Conservation (phyloP, 768 basidiomycete species). For the Jaapia argillacea region DNA sequence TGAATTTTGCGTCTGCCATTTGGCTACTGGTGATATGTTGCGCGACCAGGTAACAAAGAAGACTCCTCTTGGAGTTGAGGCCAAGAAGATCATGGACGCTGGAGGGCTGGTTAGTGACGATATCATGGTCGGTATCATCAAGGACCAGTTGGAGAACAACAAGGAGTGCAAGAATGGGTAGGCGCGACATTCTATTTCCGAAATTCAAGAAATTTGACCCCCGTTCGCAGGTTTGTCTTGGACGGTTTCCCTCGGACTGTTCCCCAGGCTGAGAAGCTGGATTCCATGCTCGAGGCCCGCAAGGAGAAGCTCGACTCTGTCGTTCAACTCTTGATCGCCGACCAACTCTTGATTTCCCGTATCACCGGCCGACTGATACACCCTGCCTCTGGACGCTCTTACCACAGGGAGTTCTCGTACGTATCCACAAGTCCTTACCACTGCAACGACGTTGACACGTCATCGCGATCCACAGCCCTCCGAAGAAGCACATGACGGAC, state of each 20-base stretch:
- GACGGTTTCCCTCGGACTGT: constrained; percentile 99
- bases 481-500: constrained; percentile 91
- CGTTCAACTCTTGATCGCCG: constrained; percentile 85
- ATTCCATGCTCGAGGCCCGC: constrained; percentile 73
- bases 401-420: constrained; percentile 93
- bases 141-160: constrained; percentile 91
- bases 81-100: constrained; percentile 96
- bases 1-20: constrained; percentile 93
- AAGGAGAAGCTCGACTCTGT: constrained; percentile 90
- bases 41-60: constrained; percentile 85
- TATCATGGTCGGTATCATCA: constrained; percentile 97
- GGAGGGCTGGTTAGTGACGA: constrained; percentile 95
- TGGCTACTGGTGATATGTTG: constrained; percentile 98
- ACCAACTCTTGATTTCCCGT: constrained; percentile 92
- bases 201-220: constrained; percentile 1
- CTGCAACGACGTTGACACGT: constrained; percentile 1
- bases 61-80: constrained; percentile 80
- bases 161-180: constrained; percentile 91
- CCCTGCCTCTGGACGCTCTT: constrained; percentile 79
- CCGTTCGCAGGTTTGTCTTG: constrained; percentile 71
- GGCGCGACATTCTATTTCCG: constrained; percentile 19
- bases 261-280: constrained; percentile 92
- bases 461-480: constrained; percentile 52
- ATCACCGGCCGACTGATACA: constrained; percentile 97
- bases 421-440: constrained; percentile 20